Evolutionary conservation across 192 early-diverging fungal genomes (phyloP), one percentile per base, ranked within the genome.

Genomic region (Spizellomyces punctatus): DNA sequence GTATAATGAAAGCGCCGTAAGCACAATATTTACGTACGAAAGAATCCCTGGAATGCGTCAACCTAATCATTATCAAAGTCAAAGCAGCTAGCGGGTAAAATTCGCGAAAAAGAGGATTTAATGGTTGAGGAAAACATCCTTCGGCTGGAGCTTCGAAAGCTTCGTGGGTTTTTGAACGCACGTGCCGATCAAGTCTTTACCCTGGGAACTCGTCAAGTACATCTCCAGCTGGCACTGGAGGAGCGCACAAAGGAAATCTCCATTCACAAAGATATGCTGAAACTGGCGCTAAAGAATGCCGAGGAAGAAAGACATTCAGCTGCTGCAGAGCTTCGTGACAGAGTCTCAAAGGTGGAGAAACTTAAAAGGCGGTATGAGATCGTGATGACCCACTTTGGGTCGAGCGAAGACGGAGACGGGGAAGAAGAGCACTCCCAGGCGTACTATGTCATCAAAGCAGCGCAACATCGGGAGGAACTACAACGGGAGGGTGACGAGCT

Each of bases 121-220:
- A 87, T 88, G 83, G 87, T 88, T 4, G 87, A 88, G 66, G 85
- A 85, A 63, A 83, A 82, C 62, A 80, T 88, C 50, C 70, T 88
- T 4, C 70, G 85, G n/a, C 74, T 88, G 10, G 87, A 88, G 74
- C 69, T 88, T 27, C 73, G 80, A 12, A 85, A 85, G 48, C 70
- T 88, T 8, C 72, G 82, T 10, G 77, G 85, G 10, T 87, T 85
- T 54, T 58, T 88, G 12, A 75, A 82, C 64, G 77, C 80, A 4
- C 72, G 82, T 41, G 80, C 84, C 22, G 85, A 88, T 64, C 79
- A 87, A 69, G 79, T 81, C 5, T 82, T 86, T 58, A 73, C 78
- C 42, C 76, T 88, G 27, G 87, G 87, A 71, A 73, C 67, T 27
- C 71, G 83, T 16, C 83, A 87, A 47, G 75, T 87, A 14, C 76